Evolutionary conservation across 768 basidiomycete species (phyloP).

Genomic region (Trichaptum fuscoviolaceum): DNA sequence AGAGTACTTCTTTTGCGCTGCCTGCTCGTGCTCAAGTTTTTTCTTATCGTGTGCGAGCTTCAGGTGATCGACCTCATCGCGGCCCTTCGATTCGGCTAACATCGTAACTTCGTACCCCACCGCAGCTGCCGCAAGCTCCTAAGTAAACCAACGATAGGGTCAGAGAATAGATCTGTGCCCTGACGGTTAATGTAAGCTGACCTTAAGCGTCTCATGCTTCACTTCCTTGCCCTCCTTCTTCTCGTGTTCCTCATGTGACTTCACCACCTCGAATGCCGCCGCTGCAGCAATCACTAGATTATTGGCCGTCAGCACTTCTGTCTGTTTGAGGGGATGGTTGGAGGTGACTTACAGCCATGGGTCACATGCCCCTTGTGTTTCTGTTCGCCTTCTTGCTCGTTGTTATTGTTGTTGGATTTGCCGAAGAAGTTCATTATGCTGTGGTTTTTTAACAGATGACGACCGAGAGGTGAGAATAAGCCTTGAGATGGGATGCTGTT

Average conservation of each 20-base stretch:
- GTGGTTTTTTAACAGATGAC: not conserved
- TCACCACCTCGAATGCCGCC: not conserved
- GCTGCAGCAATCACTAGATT: not conserved
- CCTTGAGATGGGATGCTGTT: not conserved
- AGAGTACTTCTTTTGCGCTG: not conserved
- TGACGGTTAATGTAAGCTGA: not conserved
- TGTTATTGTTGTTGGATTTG: not conserved
- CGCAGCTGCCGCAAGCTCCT: not conserved
- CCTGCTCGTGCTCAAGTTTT: not conserved
- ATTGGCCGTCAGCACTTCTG: not conserved
- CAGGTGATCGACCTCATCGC: not conserved
- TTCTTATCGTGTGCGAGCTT: not conserved
- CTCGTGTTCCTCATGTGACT: not conserved
- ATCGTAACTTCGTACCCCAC: not conserved
- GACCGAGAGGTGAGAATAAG: not conserved
- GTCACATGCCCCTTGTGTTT: not conserved
- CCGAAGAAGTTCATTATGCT: not conserved
- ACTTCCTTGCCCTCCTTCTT: not conserved
- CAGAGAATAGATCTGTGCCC: not conserved
- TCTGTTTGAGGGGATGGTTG: not conserved
- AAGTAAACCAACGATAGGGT: not conserved
- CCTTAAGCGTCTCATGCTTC: not conserved
- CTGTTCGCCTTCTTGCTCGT: slow-evolving; percentile 6
- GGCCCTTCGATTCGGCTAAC: not conserved
- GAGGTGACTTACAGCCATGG: not conserved